Base-by-base conservation (phyloP, 2,329 filamentous ascomycete species). In the Ceratocystis variospora region DNA sequence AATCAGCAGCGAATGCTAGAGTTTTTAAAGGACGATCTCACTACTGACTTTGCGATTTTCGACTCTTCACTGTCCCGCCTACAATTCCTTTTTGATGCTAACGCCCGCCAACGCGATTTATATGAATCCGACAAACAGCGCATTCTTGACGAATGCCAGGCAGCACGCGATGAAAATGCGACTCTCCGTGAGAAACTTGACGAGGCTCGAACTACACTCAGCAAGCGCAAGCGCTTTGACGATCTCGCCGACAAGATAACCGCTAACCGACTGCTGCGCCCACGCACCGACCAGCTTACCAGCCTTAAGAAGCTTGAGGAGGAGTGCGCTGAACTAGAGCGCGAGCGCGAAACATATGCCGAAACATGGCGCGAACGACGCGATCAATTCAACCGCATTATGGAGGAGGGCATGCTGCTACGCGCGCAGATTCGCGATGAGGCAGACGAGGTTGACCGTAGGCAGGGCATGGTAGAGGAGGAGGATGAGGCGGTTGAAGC, bases 371-470 rank as follows among this genome's bases (percentile, higher is more conserved):
- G 83, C 53, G 91, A 96, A 76, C 82, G 93, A 48, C 80, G 88
- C 69, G 88, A 90, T 71, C 90, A 96, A 76, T 96, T 96, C 75
- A 89, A 87, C 67, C 83, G 85, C 66, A 92, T 97, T 72, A 89
- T 96, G 73, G 89, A 92, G 68, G 93, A 96, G 77, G 90, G 90
- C n/a, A 88, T 89, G 83, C 81, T 89, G 69, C 81, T 97, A 74
- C 80, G 92, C 67, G 82, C 89, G 62, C 81, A 95, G 74, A 96
- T 97, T 72, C 86, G 91, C 68, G 92, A 96, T 72, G 93, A 96
- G 79, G 96, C 96, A 77, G 92, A 96, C 74, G 91, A 96, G 76
- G 89, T 94, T 0, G 91, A 96, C 76, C 81, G 90, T 53, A 83
- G 90, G 65, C 90, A 95, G 75, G 90, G 90, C 37, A 90, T 90